A percentile compares a stretch with the other conserved stretches of the same genome.
These are phyloP conservation scores for Fomitopsis serialis DNA, from an alignment of 768 basidiomycete species.

Conservation along the genomic window DNA sequence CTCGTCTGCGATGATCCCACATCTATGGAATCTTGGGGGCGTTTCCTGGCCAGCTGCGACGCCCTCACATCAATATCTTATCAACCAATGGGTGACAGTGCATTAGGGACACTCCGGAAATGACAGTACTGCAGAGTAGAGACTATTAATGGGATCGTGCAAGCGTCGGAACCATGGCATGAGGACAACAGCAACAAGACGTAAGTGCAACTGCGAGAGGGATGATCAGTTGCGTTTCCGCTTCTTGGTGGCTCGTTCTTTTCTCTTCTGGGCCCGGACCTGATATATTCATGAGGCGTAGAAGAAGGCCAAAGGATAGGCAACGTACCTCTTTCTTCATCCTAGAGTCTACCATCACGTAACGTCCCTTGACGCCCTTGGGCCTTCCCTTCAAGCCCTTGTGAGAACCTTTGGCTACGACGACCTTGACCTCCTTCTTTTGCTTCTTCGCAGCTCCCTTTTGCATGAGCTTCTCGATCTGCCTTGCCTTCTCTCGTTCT, in stretches of 20 bases:
- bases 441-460: constrained; percentile 67
- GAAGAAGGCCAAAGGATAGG: neutral
- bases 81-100: constrained; percentile 1
- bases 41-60: constrained; percentile 40
- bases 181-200: neutral
- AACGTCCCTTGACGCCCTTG: constrained; percentile 93
- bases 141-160: constrained; percentile 4
- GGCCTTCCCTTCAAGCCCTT: constrained; percentile 90
- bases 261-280: constrained; percentile 80
- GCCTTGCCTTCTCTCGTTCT: constrained; percentile 92
- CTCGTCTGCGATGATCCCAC: constrained; percentile 28
- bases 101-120: neutral
- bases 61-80: constrained; percentile 30
- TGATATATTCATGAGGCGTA: constrained; percentile 26
- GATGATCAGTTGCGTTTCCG: constrained; percentile 35
- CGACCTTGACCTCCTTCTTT: constrained; percentile 75
- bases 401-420: constrained; percentile 89
- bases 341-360: constrained; percentile 89
- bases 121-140: constrained; percentile 7
- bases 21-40: constrained; percentile 39
- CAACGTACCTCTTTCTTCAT: constrained; percentile 85
- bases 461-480: constrained; percentile 88
- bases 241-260: constrained; percentile 68
- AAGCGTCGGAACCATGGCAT: constrained; percentile 1
- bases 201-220: neutral